These are phyloP conservation scores for Aspergillus sergii DNA, from an alignment of 2,329 filamentous ascomycete species.

Conservation along the genomic window DNA sequence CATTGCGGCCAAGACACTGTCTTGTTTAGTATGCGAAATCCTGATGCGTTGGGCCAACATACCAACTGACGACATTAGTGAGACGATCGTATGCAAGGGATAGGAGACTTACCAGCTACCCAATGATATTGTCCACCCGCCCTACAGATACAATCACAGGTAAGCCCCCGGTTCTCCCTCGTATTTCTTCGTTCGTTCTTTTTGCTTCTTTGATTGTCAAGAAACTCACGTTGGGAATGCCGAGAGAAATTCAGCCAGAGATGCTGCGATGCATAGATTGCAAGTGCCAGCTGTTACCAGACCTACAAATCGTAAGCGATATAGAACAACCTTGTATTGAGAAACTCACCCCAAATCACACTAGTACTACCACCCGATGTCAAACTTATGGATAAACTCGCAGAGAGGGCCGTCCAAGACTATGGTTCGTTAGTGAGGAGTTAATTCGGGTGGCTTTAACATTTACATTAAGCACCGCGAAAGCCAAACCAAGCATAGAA, in stretches of 20 bases:
- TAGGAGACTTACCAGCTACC: slow-evolving; percentile 56
- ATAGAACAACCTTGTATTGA: background rate
- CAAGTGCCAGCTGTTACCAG: slow-evolving; percentile 65
- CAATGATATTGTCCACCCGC: slow-evolving; percentile 70
- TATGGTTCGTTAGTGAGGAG: slow-evolving; percentile 17
- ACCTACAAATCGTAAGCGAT: slow-evolving; percentile 21
- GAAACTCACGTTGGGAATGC: slow-evolving; percentile 57
- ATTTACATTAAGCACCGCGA: slow-evolving; percentile 59
- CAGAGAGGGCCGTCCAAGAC: slow-evolving; percentile 63
- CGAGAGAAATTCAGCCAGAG: slow-evolving; percentile 70
- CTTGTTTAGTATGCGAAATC: slow-evolving; percentile 5
- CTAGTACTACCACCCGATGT: slow-evolving; percentile 72
- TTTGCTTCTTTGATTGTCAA: background rate
- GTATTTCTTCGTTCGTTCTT: background rate
- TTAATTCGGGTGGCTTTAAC: background rate
- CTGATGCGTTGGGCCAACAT: slow-evolving; percentile 18
- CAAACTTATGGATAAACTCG: slow-evolving; percentile 62
- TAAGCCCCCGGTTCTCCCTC: background rate
- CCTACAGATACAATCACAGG: slow-evolving; percentile 14
- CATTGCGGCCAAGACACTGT: slow-evolving; percentile 60
- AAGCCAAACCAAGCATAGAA: slow-evolving; percentile 63
- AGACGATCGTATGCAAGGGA: background rate
- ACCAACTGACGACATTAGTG: slow-evolving; percentile 28
- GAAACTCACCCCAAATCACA: slow-evolving; percentile 68
- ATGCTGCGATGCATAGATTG: slow-evolving; percentile 69